Evolutionary conservation across 768 basidiomycete genomes (phyloP).

Genomic region (Suillus subaureus): DNA sequence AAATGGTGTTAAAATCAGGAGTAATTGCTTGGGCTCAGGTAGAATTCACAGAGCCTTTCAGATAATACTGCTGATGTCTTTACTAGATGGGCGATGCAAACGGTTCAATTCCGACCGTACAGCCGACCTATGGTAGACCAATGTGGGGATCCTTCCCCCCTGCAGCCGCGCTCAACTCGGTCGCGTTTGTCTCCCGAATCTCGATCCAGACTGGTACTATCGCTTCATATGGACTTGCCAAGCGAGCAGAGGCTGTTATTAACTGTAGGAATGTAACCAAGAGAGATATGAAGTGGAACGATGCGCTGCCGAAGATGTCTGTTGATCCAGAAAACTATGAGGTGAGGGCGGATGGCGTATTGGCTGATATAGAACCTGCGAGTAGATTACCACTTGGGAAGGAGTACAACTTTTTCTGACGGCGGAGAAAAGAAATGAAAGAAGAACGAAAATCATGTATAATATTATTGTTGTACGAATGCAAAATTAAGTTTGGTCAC

Average conservation of each 20-base stretch:
- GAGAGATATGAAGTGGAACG: conserved; percentile 94
- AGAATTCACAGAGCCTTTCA: conserved; percentile 19
- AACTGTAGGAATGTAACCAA: conserved; percentile 78
- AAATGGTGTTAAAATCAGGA: conserved; percentile 94
- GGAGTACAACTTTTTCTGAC: conserved; percentile 81
- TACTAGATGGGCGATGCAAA: conserved; percentile 94
- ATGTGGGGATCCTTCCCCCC: conserved; percentile 91
- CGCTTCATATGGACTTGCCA: conserved; percentile 67
- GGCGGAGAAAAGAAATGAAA: conserved; percentile 8
- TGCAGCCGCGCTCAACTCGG: conserved; percentile 82
- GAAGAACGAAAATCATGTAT: conserved; percentile 6
- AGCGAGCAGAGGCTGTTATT: conserved; percentile 73
- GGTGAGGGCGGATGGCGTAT: conserved; percentile 75
- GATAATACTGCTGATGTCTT: neutral
- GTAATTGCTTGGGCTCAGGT: conserved; percentile 92
- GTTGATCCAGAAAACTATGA: conserved; percentile 95
- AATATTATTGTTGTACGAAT: conserved; percentile 12
- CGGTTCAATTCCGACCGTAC: conserved; percentile 93
- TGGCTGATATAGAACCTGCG: conserved; percentile 79
- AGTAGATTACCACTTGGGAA: conserved; percentile 65
- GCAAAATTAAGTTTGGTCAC: neutral
- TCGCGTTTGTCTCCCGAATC: conserved; percentile 81
- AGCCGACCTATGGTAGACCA: conserved; percentile 81
- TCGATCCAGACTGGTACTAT: conserved; percentile 65
- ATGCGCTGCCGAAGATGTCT: conserved; percentile 73